Percentiles rank a stretch among this genome's conserved stretches.
Conservation (phyloP, 352 stramenopile species). For the Bremia lactucae region DNA sequence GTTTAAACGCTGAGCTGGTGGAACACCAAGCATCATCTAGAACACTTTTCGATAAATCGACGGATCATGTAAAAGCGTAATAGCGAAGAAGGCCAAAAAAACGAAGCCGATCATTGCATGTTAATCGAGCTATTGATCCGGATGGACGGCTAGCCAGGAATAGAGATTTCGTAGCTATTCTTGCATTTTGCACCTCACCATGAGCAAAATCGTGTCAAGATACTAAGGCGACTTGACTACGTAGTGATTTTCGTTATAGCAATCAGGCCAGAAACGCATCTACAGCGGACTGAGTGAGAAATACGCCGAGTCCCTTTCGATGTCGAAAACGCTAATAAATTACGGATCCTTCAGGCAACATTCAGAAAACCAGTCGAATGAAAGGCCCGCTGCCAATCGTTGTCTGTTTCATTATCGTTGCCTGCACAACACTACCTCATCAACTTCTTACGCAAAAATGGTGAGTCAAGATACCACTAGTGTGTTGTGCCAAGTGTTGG, state of each 20-base stretch:
- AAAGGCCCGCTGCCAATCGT: slow-evolving; percentile 3
- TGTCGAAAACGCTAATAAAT: slow-evolving; percentile 50
- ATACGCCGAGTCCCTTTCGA: slow-evolving; percentile 48
- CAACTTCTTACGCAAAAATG: slow-evolving; percentile 76
- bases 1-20: slow-evolving; percentile 66
- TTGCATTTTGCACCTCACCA: slow-evolving; percentile 72
- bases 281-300: slow-evolving; percentile 36
- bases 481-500: not conserved
- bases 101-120: slow-evolving; percentile 79
- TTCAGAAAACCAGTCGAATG: slow-evolving; percentile 4
- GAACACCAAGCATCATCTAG: slow-evolving; percentile 75
- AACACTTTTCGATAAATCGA: slow-evolving; percentile 84
- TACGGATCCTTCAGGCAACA: slow-evolving; percentile 41
- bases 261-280: slow-evolving; percentile 16
- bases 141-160: slow-evolving; percentile 81
- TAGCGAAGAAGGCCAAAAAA: slow-evolving; percentile 58
- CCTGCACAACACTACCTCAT: slow-evolving; percentile 69
- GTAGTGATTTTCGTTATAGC: slow-evolving; percentile 53
- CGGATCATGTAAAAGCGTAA: slow-evolving; percentile 85
- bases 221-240: slow-evolving; percentile 78
- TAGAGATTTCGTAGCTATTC: slow-evolving; percentile 71
- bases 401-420: not conserved
- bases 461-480: slow-evolving; percentile 19
- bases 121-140: slow-evolving; percentile 84
- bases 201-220: slow-evolving; percentile 74